Percentiles rank a stretch among this genome's conserved stretches.
phyloP scores from a whole-genome alignment of 331 rosid genomes.

The Stylosanthes scabra region DNA sequence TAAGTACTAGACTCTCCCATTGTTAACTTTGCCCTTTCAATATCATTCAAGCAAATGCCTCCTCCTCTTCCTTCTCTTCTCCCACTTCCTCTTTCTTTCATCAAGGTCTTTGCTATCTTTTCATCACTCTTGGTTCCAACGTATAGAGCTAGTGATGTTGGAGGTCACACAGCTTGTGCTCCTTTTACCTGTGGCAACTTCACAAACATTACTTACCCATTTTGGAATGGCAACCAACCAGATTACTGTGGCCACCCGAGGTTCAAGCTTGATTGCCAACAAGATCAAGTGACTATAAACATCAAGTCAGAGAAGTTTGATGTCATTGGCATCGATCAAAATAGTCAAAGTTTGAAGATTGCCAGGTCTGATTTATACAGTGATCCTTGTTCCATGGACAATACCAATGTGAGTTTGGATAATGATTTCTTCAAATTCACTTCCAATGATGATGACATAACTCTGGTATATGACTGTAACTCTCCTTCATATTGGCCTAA shows the following conservation, averaged over 20 bases:
- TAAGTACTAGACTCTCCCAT: neutral
- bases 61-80: neutral
- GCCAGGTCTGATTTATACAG: conserved; percentile 47
- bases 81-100: conserved; percentile 1
- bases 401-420: conserved; percentile 36
- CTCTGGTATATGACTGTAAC: conserved; percentile 45
- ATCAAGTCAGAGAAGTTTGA: conserved; percentile 39
- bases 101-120: conserved; percentile 35
- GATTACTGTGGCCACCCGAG: conserved; percentile 53
- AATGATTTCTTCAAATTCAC: conserved; percentile 38
- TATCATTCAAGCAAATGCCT: conserved; percentile 25
- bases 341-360: conserved; percentile 34
- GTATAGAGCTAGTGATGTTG: conserved; percentile 27
- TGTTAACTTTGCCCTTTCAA: neutral
- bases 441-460: conserved; percentile 21
- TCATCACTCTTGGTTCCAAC: conserved; percentile 16
- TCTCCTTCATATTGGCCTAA: neutral
- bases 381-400: conserved; percentile 33
- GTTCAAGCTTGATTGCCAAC: conserved; percentile 45
- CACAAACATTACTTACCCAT: conserved; percentile 46
- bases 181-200: conserved; percentile 53
- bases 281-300: conserved; percentile 31
- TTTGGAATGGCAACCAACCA: conserved; percentile 41
- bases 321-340: conserved; percentile 32
- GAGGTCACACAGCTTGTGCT: conserved; percentile 41